Evolutionary conservation across 805 yeast species (phyloP), one percentile per base, ranked within the genome.

Genomic region (Komagataella phaffii): DNA sequence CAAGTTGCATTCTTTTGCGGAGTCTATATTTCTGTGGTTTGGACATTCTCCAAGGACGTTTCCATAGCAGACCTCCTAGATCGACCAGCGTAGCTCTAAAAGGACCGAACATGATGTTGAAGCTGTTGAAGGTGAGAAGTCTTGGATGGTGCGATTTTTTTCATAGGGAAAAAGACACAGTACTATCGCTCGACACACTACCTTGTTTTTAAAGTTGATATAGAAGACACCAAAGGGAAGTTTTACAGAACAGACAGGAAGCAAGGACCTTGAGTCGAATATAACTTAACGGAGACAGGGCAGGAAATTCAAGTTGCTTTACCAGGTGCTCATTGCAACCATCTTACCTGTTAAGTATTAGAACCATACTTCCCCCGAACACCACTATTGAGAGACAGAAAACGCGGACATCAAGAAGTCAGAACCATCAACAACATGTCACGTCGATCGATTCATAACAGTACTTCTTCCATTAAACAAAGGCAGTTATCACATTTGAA

Each of bases 31-130:
- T 93, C 63, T 89, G 96, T 10, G 76, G 79, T 43, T 74, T 70
- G 2, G 96, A 85, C 76, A 91, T 72, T 55, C 87, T 77, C 79
- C 87, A 83, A 54, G 91, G 85, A 50, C 72, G 74, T 65, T 84
- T 85, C 86, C 93, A 86, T 51, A 88, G 69, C 58, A 84, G 78
- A 21, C 96, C 96, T 50, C 95, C 88, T 46, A 79, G 65, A 7
- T 74, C 64, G 19, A 74, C 72, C 49, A 71, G 62, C 18, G 88
- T 66, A 17, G 83, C 67, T 69, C 75, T 81, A 64, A 87, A 85
- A 17, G 90, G 80, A 51, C 95, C 93, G 59, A 81, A 78, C 87
- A 82, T 81, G 50, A 30, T 10, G n/a, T 36, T 36, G 17, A 17
- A 14, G 23, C n/a, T 23, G 8, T n/a, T 18, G 45, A 23, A 7